Conservation (phyloP, 2,329 filamentous ascomycete genomes). For the Seiridium unicorne region DNA sequence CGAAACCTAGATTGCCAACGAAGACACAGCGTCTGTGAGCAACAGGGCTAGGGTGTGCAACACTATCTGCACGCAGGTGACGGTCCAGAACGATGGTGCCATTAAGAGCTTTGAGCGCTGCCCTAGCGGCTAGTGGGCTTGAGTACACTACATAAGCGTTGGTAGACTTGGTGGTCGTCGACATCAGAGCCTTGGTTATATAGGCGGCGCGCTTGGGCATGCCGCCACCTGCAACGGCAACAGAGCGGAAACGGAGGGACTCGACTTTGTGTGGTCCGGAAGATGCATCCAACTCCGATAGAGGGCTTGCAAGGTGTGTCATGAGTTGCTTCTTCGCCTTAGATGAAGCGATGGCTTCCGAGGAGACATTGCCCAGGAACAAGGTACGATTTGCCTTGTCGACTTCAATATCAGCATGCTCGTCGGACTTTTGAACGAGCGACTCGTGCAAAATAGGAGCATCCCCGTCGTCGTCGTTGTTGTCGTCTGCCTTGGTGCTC, state of each 20-base stretch:
- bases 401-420: constrained; percentile 53
- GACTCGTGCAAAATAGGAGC: constrained; percentile 55
- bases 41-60: constrained; percentile 79
- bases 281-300: constrained; percentile 51
- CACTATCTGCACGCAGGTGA: constrained; percentile 85
- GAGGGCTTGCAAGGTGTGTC: constrained; percentile 74
- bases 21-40: constrained; percentile 93
- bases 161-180: constrained; percentile 84
- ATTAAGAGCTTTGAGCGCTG: constrained; percentile 76
- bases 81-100: constrained; percentile 80
- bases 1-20: constrained; percentile 92
- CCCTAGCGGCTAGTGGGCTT: constrained; percentile 69
- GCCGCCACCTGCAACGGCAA: constrained; percentile 72
- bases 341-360: constrained; percentile 78
- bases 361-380: constrained; percentile 90
- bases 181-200: constrained; percentile 87
- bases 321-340: constrained; percentile 74
- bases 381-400: constrained; percentile 88
- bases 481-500: constrained; percentile 24
- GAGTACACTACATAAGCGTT: constrained; percentile 94
- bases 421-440: constrained; percentile 47
- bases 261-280: constrained; percentile 69
- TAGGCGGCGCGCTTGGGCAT: constrained; percentile 94
- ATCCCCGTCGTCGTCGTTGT: constrained; percentile 34
- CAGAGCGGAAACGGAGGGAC: constrained; percentile 91